Evolutionary conservation across 495 filamentous ascomycete species (phyloP), one percentile per base, ranked within the genome.

Genomic region (Mycothermus thermophilus): DNA sequence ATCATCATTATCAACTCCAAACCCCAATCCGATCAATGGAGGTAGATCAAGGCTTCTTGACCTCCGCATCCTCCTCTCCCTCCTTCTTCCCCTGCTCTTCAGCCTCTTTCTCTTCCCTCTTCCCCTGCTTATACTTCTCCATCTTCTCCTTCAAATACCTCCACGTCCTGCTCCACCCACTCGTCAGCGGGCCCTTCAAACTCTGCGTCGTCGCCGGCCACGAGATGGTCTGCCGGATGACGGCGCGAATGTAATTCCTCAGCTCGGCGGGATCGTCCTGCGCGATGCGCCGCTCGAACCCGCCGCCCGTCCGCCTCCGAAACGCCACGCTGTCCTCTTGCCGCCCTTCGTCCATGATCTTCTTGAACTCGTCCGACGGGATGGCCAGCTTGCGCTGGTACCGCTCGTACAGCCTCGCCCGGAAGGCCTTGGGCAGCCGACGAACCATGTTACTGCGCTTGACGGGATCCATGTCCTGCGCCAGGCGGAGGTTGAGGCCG

Each of bases 391-490:
- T 87, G 43, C 77, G 69, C 56, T 95, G 90, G 47, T 93, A 96
- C 46, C 83, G 75, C 57, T 90, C 92, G 59, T 96, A 97, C 2
- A 97, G 56, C 43, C 83, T 86, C 30, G 81, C 68, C 10, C 90
- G 71, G 69, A 97, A 96, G 1, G 76, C 63, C 37, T 81, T 85
- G 0, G 90, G 92, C 9, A 97, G 63, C 16, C 90, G 78, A 8
- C 92, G 75, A 7, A 97, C 87, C 81, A 96, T 96, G 52, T 97
- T 96, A 14, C 81, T 86, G 27, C 90, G 74, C 48, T 77, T 83
- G 28, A 82, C 55, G 0, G 84, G 84, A 44, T 93, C 81, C 82
- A 93, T 87, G 51, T 96, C 87, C 52, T 97, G 90, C 17, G 54
- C 64, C 27, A 97, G 61, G 14, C 59, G 65, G 22, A 69, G 48